Percentiles rank a stretch among this genome's conserved stretches.
Evolutionary conservation across 169 alveolate species (phyloP).

Genomic region (Theileria sp.): DNA sequence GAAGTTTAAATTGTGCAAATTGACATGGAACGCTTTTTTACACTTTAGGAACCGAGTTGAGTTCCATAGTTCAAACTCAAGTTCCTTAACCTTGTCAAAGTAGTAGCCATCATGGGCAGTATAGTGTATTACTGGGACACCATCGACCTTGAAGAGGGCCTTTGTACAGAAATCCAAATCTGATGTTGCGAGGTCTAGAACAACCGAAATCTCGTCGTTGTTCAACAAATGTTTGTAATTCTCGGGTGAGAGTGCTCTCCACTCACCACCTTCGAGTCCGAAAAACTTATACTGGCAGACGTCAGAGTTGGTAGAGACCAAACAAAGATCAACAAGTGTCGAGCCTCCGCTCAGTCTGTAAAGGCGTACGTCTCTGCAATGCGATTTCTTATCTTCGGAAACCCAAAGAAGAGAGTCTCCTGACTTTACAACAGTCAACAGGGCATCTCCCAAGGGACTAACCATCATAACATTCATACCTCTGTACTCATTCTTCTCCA

Average conservation of each 20-base stretch:
- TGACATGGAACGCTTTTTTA: background rate
- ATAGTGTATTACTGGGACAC: background rate
- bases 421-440: background rate
- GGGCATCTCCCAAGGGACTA: background rate
- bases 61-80: background rate
- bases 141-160: background rate
- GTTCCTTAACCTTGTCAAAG: conserved; percentile 4
- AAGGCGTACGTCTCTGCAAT: background rate
- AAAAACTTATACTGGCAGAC: background rate
- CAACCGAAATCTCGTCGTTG: conserved; percentile 6
- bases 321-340: background rate
- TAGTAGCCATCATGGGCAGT: background rate
- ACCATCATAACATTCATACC: background rate
- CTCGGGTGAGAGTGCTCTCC: background rate
- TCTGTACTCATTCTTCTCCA: background rate
- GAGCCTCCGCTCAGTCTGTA: background rate
- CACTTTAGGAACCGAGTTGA: background rate
- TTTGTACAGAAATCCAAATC: background rate
- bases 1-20: background rate
- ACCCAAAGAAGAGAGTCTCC: background rate
- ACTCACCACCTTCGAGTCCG: background rate
- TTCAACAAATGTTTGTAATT: background rate
- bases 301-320: background rate
- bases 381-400: background rate
- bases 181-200: background rate